Evolutionary conservation across 1,139 yeast species (phyloP).

Genomic region (Saccharomyces hybrid): DNA sequence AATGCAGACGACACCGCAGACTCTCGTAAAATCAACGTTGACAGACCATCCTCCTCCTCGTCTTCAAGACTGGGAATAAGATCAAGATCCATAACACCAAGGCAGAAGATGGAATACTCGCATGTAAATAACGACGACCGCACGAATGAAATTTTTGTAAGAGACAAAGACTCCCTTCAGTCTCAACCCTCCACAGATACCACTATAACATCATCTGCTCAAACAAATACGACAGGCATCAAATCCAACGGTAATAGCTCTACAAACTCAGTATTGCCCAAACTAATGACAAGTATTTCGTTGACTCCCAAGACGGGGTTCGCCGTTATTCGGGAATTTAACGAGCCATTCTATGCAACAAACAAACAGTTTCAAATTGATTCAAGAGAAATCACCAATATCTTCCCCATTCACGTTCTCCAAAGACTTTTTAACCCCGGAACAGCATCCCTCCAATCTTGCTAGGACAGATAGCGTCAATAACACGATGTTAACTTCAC

Average conservation of each 20-base stretch:
- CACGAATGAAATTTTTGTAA: not conserved
- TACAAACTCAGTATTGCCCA: slow-evolving; percentile 14
- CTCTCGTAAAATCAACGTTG: slow-evolving; percentile 24
- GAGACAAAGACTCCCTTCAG: not conserved
- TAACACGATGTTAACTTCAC: slow-evolving; percentile 10
- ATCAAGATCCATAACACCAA: slow-evolving; percentile 38
- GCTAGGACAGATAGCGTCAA: not conserved
- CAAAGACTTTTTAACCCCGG: slow-evolving; percentile 25
- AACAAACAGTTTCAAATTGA: slow-evolving; percentile 25
- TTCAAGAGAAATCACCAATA: slow-evolving; percentile 27
- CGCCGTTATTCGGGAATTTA: slow-evolving; percentile 20
- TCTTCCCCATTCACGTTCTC: slow-evolving; percentile 26
- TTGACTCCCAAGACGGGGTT: slow-evolving; percentile 31
- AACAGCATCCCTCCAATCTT: slow-evolving; percentile 13
- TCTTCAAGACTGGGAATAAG: not conserved
- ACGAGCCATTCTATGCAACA: slow-evolving; percentile 19
- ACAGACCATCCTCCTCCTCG: not conserved
- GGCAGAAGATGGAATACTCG: slow-evolving; percentile 21
- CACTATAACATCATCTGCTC: not conserved
- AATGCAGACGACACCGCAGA: slow-evolving; percentile 6
- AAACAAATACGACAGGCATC: not conserved
- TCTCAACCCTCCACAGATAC: not conserved
- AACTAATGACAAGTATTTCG: slow-evolving; percentile 23
- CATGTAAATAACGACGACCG: not conserved
- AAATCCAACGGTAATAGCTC: slow-evolving; percentile 1